These are phyloP conservation scores for Linaria vulgaris DNA, from an alignment of 257 asterid genomes.

Conservation along the genomic window DNA sequence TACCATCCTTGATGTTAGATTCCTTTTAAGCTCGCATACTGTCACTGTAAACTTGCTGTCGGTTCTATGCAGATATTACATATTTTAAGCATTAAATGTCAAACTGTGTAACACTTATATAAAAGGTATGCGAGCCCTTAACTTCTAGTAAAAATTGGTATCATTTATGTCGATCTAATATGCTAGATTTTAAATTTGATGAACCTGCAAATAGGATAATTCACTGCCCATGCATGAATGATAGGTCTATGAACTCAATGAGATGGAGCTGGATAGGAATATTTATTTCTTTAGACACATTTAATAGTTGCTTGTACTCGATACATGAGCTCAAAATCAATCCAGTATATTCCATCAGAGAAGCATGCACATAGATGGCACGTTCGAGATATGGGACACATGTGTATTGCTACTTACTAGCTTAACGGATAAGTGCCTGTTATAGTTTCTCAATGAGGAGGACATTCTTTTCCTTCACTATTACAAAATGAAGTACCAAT, in stretches of 20 bases:
- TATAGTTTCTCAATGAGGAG: too few species aligned
- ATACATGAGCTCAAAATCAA: neutral
- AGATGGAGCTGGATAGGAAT: neutral
- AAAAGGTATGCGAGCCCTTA: neutral
- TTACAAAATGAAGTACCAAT: too few species aligned
- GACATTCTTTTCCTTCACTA: too few species aligned
- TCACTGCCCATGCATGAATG: neutral
- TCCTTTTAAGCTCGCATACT: neutral
- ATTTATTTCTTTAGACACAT: neutral
- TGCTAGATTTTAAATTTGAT: neutral
- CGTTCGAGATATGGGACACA: neutral
- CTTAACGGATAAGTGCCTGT: too few species aligned
- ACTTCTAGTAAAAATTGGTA: neutral
- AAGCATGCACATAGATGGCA: neutral
- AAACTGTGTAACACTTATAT: neutral
- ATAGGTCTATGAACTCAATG: neutral
- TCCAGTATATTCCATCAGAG: neutral
- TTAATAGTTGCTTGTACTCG: neutral
- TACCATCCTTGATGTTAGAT: neutral
- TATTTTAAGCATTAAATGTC: neutral
- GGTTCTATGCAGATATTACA: slow-evolving; percentile 7
- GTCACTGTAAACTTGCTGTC: neutral
- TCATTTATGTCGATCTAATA: neutral
- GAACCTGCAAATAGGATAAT: neutral
- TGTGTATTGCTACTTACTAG: too few species aligned